phyloP scores from a whole-genome alignment of 2,329 filamentous ascomycete species.

The Chaetomiaceae sp. region DNA sequence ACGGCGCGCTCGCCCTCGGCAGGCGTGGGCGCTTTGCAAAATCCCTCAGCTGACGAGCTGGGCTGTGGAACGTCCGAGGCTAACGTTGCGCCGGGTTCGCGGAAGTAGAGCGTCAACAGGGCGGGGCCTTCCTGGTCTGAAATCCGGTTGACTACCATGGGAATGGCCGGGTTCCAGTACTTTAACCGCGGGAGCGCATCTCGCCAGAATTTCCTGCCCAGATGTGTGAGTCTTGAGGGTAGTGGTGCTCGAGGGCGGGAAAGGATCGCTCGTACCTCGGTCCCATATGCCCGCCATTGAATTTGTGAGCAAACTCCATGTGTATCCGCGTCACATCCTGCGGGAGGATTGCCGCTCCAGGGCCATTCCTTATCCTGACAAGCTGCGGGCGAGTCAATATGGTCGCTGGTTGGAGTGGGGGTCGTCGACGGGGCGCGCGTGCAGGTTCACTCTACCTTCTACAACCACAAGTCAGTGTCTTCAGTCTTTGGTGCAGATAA shows the following conservation, averaged over 20 bases:
- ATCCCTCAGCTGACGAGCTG: conserved; percentile 44
- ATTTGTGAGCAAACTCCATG: conserved; percentile 62
- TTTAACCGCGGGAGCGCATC: conserved; percentile 80
- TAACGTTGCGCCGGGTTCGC: conserved; percentile 28
- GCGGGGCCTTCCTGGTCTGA: conserved; percentile 52
- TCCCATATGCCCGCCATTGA: conserved; percentile 66
- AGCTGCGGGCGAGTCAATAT: conserved; percentile 48
- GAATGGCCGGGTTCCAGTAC: conserved; percentile 83
- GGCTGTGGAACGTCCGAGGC: conserved; percentile 36
- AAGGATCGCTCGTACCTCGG: conserved; percentile 53
- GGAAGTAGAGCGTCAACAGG: conserved; percentile 62
- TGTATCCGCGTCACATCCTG: conserved; percentile 70
- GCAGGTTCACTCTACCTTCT: conserved; percentile 20
- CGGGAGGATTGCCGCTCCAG: conserved; percentile 78
- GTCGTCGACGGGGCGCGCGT: background rate
- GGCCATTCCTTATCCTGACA: conserved; percentile 70
- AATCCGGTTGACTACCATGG: conserved; percentile 76
- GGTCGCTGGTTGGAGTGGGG: background rate
- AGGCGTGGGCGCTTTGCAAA: conserved; percentile 46
- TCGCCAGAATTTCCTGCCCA: conserved; percentile 79
- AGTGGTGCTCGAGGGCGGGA: background rate
- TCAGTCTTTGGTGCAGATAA: background rate
- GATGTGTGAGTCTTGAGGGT: conserved; percentile 20
- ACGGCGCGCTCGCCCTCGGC: conserved; percentile 47
- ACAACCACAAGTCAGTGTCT: conserved; percentile 7